Evolutionary conservation across 1,284 basidiomycete species (phyloP), one percentile per base, ranked within the genome.

Genomic region (Moesziomyces parantarcticus): DNA sequence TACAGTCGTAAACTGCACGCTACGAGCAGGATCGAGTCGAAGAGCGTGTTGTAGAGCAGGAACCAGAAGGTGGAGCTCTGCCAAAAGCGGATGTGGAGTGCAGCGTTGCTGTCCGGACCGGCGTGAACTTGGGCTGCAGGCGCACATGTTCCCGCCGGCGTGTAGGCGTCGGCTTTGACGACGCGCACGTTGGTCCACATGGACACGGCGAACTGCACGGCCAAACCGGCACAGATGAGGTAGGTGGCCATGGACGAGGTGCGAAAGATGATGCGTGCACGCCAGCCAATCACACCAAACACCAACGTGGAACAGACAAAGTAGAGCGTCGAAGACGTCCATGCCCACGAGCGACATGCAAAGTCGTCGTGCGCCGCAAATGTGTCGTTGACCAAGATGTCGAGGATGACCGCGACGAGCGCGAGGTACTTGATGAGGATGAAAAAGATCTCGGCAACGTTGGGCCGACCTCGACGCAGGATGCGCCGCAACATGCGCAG

Each of bases 361-460:
- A 36, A 44, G 36, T 69, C 9, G 47, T 36, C 49, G 40, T 50
- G n/a, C 14, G 70, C 53, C 5, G 50, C 57, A 21, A 58, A 63
- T 18, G 70, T 73, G 34, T 52, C 58, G n/a, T 44, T 59, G 26
- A 66, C 56, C 39, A 74, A 3, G 5, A 66, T 62, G 48, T 65
- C 62, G 9, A 50, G 42, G 22, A 62, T 41, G 34, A 74, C 62
- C 10, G 56, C 61, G 10, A 69, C 22, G 11, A 74, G 46, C 10
- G 58, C 44, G 1, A 64, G 36, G 29, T 74, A 74, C 62, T 75
- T 75, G 62, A 75, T 70, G 20, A 56, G 20, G 20, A 75, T n/a
- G 57, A 71, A 75, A 10, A 75, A 58, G 22, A 67, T 59, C 52
- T 75, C 72, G 43, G 72, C 72, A 53, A 75, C 58, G 60, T 75